These are phyloP conservation scores for Sporothrix protearum DNA, from an alignment of 2,329 filamentous ascomycete genomes.

Conservation along the genomic window DNA sequence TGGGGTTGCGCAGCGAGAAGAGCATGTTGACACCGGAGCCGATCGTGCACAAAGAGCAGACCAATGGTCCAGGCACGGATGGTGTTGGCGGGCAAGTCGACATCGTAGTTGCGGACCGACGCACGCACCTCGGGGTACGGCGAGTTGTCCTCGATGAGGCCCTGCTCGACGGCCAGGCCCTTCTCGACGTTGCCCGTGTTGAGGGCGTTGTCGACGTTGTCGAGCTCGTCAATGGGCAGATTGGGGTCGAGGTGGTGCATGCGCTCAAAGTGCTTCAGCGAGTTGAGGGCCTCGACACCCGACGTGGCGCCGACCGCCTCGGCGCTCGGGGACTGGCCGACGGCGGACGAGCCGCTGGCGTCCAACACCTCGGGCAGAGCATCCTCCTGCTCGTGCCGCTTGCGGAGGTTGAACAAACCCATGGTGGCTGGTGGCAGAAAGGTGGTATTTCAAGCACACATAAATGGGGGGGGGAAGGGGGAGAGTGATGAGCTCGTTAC, in stretches of 20 bases:
- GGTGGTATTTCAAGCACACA: not conserved
- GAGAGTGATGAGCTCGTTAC: not conserved
- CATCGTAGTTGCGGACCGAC: conserved; percentile 26
- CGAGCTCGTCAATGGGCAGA: conserved; percentile 58
- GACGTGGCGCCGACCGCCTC: not conserved
- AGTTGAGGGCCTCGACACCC: conserved; percentile 34
- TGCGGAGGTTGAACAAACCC: conserved; percentile 37
- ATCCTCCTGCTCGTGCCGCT: conserved; percentile 46
- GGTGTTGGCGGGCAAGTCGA: conserved; percentile 58
- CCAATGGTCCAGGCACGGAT: conserved; percentile 60
- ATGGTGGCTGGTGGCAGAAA: conserved; percentile 21
- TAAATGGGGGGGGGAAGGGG: not conserved
- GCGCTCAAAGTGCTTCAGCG: conserved; percentile 56
- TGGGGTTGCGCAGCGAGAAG: conserved; percentile 58
- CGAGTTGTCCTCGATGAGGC: conserved; percentile 61
- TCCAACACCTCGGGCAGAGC: conserved; percentile 37
- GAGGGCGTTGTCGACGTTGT: conserved; percentile 58
- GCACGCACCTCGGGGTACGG: conserved; percentile 60
- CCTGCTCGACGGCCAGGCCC: conserved; percentile 55
- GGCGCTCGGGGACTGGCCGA: not conserved
- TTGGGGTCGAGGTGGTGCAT: conserved; percentile 64
- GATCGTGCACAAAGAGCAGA: conserved; percentile 53
- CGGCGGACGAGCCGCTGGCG: not conserved
- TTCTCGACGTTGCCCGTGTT: conserved; percentile 53
- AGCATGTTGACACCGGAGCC: conserved; percentile 57